Evolutionary conservation across 345 rosid genomes (phyloP), one percentile per base, ranked within the genome.

Genomic region (Citrus unshiu): DNA sequence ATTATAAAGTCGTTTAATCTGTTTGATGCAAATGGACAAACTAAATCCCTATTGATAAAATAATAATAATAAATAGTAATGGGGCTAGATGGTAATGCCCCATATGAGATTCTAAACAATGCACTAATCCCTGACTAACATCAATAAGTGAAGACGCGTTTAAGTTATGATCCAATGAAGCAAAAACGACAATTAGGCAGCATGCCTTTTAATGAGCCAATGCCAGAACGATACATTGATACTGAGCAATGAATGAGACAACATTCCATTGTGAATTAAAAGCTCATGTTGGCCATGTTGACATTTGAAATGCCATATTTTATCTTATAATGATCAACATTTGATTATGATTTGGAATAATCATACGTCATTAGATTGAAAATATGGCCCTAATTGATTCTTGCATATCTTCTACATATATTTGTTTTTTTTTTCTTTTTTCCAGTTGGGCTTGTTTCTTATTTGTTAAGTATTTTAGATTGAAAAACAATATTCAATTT

Each of bases 191-290:
- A 65, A 71, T 21, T 7, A 19, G 73, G n/a, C 27, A 5, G 13
- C 13, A 72, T 54, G 37, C 72, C 61, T 78, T 80, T 60, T 30
- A 9, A 39, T 9, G 59, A 66, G 76, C 86, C 80, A 81, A 81
- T 78, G 61, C 37, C 76, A 32, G 21, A 18, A 10, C 75, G 78
- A 78, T 73, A 75, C 80, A 59, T 73, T 22, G 16, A 35, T 35
- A 24, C 29, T 21, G 22, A 72, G 65, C 22, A 46, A 49, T 24
- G 22, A 68, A 40, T 57, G 73, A 39, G 71, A 46, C 72, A 72
- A 54, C 29, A 60, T 76, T 81, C 72, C 18, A 65, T 22, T 13
- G 40, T 46, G 65, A 73, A 34, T 12, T 72, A 68, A 68, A 69
- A 61, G 75, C 34, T 22, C 73, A 35, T 65, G 57, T 34, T 73